Base-by-base conservation (phyloP, 495 filamentous ascomycete species). In the Friedmanniomyces simplex region DNA sequence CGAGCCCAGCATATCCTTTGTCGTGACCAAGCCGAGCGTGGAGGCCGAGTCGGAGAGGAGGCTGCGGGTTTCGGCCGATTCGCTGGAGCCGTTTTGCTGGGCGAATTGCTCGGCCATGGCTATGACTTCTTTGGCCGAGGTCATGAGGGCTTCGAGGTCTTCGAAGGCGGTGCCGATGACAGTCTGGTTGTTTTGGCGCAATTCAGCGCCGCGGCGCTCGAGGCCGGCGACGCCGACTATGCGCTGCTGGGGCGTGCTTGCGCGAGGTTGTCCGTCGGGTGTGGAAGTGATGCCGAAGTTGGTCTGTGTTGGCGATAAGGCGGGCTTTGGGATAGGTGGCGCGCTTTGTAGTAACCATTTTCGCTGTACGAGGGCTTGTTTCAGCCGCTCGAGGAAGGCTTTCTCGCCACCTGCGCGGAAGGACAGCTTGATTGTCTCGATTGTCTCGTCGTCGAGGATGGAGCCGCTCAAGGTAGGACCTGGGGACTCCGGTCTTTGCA, bases 311-410 rank as follows among this genome's bases (percentile, higher is more conserved):
- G 54, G 47, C 50, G 60, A 36, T 48, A 66, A 25, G 10, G 76
- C 76, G n/a, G 81, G 76, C 50, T 73, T 77, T 12, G 93, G 94
- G 20, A 95, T 81, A 0, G 91, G 89, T n/a, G 94, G 93, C 8
- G 93, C 93, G 63, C 86, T 84, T 53, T 91, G 87, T 14, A 97
- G 76, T 13, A 99, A 81, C 93, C 93, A 99, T 78, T 97, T 96
- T 21, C 94, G 79, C 68, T 99, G 93, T 16, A 88, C 80, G 73
- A 97, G 81, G 16, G 86, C 85, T 18, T 82, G 80, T 65, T 91
- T 96, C 13, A 99, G 77, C 47, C 91, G 77, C 62, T 96, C 91
- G 60, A 88, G 81, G 62, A 99, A 96, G 3, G 85, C 84, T 68
- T 93, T 91, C 46, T 90, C 89, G 7, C 94, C 93, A 18, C 93